A percentile compares a stretch with the other conserved stretches of the same genome.
Conservation (phyloP, 768 basidiomycete species). For the Cytidiella melzeri region DNA sequence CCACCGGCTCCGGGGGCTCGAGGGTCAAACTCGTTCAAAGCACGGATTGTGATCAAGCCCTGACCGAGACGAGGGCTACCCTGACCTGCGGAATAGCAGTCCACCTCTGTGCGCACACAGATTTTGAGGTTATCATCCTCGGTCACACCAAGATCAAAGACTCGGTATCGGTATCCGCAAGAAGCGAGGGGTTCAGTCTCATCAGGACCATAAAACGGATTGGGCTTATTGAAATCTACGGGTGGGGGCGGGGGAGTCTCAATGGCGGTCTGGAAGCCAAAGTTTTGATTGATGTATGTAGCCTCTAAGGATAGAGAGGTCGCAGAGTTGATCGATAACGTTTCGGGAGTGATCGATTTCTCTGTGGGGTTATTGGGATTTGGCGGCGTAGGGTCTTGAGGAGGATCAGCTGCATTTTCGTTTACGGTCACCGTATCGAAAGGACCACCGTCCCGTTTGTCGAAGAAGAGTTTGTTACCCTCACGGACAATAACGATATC, state of each 20-base stretch:
- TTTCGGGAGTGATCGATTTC: slow-evolving; percentile 55
- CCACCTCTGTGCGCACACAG: slow-evolving; percentile 93
- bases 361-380: slow-evolving; percentile 76
- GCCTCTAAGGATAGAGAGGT: slow-evolving; percentile 94
- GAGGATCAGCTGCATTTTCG: slow-evolving; percentile 95
- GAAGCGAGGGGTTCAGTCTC: slow-evolving; percentile 94
- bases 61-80: slow-evolving; percentile 63
- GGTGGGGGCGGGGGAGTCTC: slow-evolving; percentile 59
- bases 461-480: slow-evolving; percentile 89
- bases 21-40: slow-evolving; percentile 95
- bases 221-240: slow-evolving; percentile 76
- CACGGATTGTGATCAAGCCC: slow-evolving; percentile 85
- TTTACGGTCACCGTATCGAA: slow-evolving; percentile 98
- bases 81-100: slow-evolving; percentile 68
- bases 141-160: slow-evolving; percentile 86
- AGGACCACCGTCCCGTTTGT: slow-evolving; percentile 96
- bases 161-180: slow-evolving; percentile 93
- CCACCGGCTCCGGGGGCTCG: slow-evolving; percentile 86
- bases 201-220: slow-evolving; percentile 92
- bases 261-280: slow-evolving; percentile 90
- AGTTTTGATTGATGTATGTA: slow-evolving; percentile 98
- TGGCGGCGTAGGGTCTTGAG: slow-evolving; percentile 72
- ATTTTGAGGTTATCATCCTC: slow-evolving; percentile 90
- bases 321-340: slow-evolving; percentile 86
- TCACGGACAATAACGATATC: slow-evolving; percentile 94